phyloP scores from a whole-genome alignment of 2,329 filamentous ascomycete species.

The Botrytis porri region DNA sequence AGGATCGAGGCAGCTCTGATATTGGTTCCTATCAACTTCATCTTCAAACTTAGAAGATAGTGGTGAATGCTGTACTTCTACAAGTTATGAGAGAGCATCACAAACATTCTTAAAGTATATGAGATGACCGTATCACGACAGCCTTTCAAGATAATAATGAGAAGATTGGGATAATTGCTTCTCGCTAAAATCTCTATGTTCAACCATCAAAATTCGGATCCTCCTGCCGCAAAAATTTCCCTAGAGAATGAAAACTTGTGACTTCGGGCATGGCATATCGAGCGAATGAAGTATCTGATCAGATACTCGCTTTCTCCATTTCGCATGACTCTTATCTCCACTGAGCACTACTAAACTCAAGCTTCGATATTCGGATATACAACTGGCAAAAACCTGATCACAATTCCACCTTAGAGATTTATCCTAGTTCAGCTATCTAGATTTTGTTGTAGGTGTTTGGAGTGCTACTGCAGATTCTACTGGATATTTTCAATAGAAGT shows the following conservation, averaged over 20 bases:
- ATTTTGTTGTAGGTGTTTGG: not conserved
- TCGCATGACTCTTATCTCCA: not conserved
- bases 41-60: not conserved
- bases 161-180: not conserved
- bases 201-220: not conserved
- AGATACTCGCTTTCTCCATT: not conserved
- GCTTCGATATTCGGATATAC: not conserved
- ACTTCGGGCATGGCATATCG: accelerated
- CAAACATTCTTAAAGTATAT: no score
- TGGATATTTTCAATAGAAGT: accelerated
- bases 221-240: not conserved
- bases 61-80: not conserved
- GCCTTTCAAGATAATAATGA: no score
- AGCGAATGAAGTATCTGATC: no score
- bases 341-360: not conserved
- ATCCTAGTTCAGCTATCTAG: not conserved
- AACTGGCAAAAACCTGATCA: not conserved
- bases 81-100: not conserved
- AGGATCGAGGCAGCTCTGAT: not conserved
- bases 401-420: not conserved
- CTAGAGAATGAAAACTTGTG: not conserved
- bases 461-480: not conserved
- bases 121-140: no score
- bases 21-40: not conserved
- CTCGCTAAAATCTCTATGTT: no score